Conservation (phyloP, 805 yeast genomes). For the Pichia nanzhaoensis region DNA sequence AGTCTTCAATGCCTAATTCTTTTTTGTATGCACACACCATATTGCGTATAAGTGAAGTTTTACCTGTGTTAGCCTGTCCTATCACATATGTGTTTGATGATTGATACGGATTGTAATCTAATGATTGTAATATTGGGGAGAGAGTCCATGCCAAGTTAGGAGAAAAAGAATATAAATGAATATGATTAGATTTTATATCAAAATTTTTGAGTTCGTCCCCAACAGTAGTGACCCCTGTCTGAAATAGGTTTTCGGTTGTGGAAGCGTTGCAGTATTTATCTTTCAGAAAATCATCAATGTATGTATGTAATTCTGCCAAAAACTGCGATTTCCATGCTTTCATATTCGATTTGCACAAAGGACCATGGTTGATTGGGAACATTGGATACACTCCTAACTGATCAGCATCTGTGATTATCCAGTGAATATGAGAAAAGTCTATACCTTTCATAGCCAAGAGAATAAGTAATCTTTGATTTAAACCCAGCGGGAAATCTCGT, state of each 20-base stretch:
- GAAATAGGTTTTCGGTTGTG: background rate
- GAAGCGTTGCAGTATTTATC: background rate
- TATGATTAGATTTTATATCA: background rate
- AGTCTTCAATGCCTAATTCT: background rate
- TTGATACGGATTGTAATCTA: conserved; percentile 3
- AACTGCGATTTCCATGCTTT: background rate
- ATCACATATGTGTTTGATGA: conserved; percentile 18
- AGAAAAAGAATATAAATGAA: conserved; percentile 6
- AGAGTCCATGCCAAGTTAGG: conserved; percentile 2
- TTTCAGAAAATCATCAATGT: background rate
- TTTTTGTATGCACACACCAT: background rate
- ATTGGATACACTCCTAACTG: conserved; percentile 2
- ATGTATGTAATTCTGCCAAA: background rate
- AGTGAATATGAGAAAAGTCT: conserved; percentile 2
- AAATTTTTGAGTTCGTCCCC: background rate
- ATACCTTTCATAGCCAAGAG: conserved; percentile 1
- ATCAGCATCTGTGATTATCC: conserved; percentile 10
- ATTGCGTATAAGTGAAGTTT: conserved; percentile 17
- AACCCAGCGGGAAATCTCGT: conserved; percentile 8
- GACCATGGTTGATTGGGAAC: background rate
- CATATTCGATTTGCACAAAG: background rate
- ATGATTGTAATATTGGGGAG: conserved; percentile 3
- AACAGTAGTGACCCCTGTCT: background rate
- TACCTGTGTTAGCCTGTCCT: conserved; percentile 28
- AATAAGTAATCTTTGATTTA: conserved; percentile 4